Evolutionary conservation across 2,329 filamentous ascomycete genomes (phyloP).

Genomic region (Sporothrix brasiliensis): DNA sequence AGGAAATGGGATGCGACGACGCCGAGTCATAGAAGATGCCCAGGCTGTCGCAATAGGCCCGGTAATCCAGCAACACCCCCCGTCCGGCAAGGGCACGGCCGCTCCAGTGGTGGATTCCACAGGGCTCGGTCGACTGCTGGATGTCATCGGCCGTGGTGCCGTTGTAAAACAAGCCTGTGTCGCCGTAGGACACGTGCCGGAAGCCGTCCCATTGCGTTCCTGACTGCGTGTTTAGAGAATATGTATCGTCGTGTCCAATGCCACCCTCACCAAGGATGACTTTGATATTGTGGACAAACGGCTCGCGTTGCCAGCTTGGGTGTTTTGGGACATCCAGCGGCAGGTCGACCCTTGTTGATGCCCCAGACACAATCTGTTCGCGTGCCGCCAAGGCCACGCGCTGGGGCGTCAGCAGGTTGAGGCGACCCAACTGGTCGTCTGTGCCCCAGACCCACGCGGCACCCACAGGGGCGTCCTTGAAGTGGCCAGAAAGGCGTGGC

Average conservation of each 20-base stretch:
- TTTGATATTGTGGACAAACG: conserved; percentile 28
- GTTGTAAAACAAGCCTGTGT: conserved; percentile 27
- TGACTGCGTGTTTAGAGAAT: conserved; percentile 31
- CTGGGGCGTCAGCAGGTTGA: conserved; percentile 54
- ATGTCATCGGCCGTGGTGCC: conserved; percentile 20
- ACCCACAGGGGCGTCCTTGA: neutral
- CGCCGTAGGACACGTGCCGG: conserved; percentile 27
- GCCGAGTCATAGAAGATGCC: conserved; percentile 54
- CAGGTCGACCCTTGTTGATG: conserved; percentile 46
- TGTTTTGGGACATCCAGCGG: conserved; percentile 42
- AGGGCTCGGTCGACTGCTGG: neutral
- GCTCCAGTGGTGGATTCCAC: conserved; percentile 40
- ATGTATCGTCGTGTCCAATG: conserved; percentile 32
- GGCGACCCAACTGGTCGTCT: conserved; percentile 52
- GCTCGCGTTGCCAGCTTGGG: conserved; percentile 27
- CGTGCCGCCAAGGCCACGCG: conserved; percentile 47
- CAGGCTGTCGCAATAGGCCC: conserved; percentile 47
- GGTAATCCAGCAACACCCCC: conserved; percentile 57
- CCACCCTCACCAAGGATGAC: neutral
- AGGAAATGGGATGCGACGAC: conserved; percentile 56
- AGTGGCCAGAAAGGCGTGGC: neutral
- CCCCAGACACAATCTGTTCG: conserved; percentile 50
- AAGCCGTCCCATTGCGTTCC: conserved; percentile 35
- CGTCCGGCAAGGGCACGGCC: conserved; percentile 53
- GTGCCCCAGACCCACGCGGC: conserved; percentile 46